Conservation (phyloP, 192 early-diverging fungal species). For the Coemansia sp. region DNA sequence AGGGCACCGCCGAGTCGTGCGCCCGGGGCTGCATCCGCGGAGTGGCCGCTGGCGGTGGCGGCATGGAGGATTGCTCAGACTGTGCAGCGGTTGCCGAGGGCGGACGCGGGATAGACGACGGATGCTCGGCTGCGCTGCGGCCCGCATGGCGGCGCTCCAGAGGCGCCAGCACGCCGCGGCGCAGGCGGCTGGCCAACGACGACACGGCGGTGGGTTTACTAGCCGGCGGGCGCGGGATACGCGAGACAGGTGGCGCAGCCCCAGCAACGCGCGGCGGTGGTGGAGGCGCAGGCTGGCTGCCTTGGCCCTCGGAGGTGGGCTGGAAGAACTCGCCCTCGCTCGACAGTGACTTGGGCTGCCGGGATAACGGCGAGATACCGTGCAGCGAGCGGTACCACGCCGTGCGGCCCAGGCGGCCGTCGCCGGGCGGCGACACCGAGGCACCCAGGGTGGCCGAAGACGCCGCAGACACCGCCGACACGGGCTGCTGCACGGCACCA, state of each 20-base stretch:
- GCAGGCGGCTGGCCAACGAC: not conserved
- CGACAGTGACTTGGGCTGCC: conserved; percentile 41
- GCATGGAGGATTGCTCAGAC: too few relatives aligned
- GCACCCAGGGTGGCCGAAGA: not conserved
- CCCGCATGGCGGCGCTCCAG: not conserved
- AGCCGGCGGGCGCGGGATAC: too few relatives aligned
- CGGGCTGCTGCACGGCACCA: not conserved
- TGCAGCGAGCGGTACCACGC: conserved; percentile 48
- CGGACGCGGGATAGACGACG: not conserved
- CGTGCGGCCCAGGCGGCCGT: conserved; percentile 21
- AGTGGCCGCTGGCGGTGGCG: conserved; percentile 22
- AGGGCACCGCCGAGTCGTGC: conserved; percentile 4
- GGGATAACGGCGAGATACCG: conserved; percentile 44
- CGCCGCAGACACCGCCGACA: not conserved
- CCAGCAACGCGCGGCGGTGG: too few relatives aligned
- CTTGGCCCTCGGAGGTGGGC: too few relatives aligned
- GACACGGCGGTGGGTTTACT: too few relatives aligned
- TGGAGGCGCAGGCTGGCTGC: too few relatives aligned
- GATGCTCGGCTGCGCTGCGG: not conserved
- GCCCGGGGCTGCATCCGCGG: conserved; percentile 2
- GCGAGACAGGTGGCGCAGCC: too few relatives aligned
- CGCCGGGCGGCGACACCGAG: conserved; percentile 9
- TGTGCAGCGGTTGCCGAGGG: not conserved
- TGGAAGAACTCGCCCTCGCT: conserved; percentile 33
- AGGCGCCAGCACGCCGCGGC: not conserved